Evolutionary conservation across 2,329 filamentous ascomycete genomes (phyloP).

Genomic region (Diaporthe longicolla): DNA sequence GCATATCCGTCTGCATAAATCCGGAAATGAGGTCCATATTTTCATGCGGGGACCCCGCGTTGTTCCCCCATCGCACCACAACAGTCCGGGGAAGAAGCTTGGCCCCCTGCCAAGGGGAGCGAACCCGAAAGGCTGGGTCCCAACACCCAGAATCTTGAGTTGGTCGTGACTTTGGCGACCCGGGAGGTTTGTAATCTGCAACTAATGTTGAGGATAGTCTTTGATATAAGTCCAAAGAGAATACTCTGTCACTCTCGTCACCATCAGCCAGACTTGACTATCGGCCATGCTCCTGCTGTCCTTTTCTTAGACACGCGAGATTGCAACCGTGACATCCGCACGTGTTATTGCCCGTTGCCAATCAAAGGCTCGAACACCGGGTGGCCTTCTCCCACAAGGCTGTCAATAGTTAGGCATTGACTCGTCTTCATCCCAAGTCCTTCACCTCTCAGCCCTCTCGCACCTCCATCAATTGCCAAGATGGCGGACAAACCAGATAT

Average conservation of each 20-base stretch:
- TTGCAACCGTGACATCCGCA: neutral
- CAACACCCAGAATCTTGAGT: neutral
- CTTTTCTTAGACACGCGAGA: neutral
- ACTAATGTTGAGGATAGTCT: neutral
- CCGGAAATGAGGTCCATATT: slow-evolving; percentile 22
- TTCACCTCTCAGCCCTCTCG: neutral
- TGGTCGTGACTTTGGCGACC: neutral
- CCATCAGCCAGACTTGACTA: neutral
- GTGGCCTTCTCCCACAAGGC: slow-evolving; percentile 5
- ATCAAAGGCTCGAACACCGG: neutral
- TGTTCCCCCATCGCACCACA: slow-evolving; percentile 11
- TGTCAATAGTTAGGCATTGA: neutral
- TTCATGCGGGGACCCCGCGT: slow-evolving; percentile 27
- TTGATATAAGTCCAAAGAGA: slow-evolving; percentile 27
- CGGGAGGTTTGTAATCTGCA: slow-evolving; percentile 10
- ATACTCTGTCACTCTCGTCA: slow-evolving; percentile 6
- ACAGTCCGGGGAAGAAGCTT: slow-evolving; percentile 33
- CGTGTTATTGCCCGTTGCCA: neutral
- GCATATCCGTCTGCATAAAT: slow-evolving; percentile 25
- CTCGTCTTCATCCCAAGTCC: too few species aligned
- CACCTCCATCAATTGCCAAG: neutral
- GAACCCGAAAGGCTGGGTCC: slow-evolving; percentile 22
- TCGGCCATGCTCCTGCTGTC: neutral
- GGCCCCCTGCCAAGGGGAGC: slow-evolving; percentile 11
- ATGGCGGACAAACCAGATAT: slow-evolving; percentile 28